phyloP scores from a whole-genome alignment of 148 eudicot species.

The Camellia granthamiana region DNA sequence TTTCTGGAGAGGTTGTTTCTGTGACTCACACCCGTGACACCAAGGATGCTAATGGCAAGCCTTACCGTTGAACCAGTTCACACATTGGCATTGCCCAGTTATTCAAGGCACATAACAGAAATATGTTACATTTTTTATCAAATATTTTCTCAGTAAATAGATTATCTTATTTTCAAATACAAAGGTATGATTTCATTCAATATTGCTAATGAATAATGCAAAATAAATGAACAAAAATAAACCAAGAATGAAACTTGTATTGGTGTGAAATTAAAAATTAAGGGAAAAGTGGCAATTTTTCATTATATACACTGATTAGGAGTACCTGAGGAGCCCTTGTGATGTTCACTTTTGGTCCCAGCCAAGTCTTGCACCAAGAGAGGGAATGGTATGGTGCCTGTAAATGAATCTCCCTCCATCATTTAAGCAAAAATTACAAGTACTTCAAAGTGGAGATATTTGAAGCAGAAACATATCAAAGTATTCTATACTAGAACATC shows the following conservation, averaged over 20 bases:
- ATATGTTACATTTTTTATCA: background rate
- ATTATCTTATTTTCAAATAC: background rate
- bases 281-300: background rate
- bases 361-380: constrained; percentile 98
- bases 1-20: too few species aligned
- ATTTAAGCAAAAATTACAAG: constrained; percentile 6
- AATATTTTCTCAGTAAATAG: background rate
- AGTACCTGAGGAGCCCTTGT: constrained; percentile 97
- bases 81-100: too few species aligned
- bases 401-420: constrained; percentile 6
- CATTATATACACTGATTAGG: background rate
- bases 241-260: background rate
- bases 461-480: constrained; percentile 5
- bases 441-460: background rate
- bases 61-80: too few species aligned
- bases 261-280: background rate
- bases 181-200: background rate
- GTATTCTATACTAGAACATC: background rate
- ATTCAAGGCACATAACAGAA: background rate
- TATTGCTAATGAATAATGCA: background rate
- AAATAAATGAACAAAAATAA: background rate
- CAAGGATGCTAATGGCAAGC: too few species aligned
- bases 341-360: constrained; percentile 86
- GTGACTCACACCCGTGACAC: too few species aligned
- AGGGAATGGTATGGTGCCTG: constrained; percentile 96